Base-by-base conservation (phyloP, 371 early-diverging fungal species). In the Thermomucor indicae-seudaticae region DNA sequence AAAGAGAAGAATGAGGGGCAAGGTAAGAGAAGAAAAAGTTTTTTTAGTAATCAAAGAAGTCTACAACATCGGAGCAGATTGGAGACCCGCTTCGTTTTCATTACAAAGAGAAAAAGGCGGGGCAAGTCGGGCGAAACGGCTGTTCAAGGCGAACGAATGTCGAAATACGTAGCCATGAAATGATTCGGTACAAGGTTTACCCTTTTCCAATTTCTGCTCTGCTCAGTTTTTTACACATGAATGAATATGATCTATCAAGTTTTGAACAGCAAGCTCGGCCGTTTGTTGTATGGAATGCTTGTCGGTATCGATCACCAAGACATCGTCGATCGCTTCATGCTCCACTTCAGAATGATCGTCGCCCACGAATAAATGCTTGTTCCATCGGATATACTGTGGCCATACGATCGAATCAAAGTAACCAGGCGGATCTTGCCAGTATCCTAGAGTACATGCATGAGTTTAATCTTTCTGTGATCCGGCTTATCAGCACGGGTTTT, bases 381-480 rank as follows among this genome's bases (percentile, higher is more conserved):
- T 83, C 58, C 79, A 78, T 22, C 63, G 53, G 3, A 81, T 32
- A 61, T 83, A 91, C 44, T 87, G 77, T 10, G 93, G 91, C 90
- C 90, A 93, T 4, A 93, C 94, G 54, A 90, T 71, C 2, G 69
- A 54, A 48, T 89, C 87, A 71, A 91, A 93, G 56, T 92, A 93
- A 1, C 78, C 80, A 1, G 91, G 90, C n/a, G 94, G 92, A 64
- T 93, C 94, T 0, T 55, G 62, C 93, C 92, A 89, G 39, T 82
- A 82, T 0, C 83, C 86, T 75, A 60, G 11, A 56, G 29, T 11
- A 11, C 11, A 43, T 30, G 7, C 11, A 35, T n/a, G 2, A 46
- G 7, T 22, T 3, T 14, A 43, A 44, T 22, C 3, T 19, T n/a
- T n/a, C n/a, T n/a, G 23, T 8, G 31, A n/a, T 20, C 6, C 20